phyloP scores from a whole-genome alignment of 306 rosid species.

The Quercus aquifolioides region DNA sequence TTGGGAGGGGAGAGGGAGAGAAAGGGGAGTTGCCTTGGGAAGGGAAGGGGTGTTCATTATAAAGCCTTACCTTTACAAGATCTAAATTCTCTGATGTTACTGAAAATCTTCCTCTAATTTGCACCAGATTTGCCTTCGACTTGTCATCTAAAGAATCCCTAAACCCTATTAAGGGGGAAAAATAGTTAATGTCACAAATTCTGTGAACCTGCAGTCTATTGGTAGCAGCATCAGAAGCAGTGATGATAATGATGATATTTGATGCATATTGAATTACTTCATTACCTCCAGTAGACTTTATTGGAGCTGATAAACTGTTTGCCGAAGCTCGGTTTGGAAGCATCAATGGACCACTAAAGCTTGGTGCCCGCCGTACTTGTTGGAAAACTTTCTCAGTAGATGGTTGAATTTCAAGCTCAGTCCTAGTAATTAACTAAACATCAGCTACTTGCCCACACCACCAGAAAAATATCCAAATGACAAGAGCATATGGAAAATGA shows the following conservation, averaged over 20 bases:
- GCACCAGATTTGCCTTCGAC: conserved; percentile 90
- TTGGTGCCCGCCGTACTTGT: conserved; percentile 74
- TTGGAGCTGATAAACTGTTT: conserved; percentile 98
- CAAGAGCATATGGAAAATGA: conserved; percentile 3
- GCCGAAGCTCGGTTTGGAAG: conserved; percentile 99
- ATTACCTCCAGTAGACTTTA: conserved; percentile 96
- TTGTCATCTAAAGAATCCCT: conserved; percentile 94
- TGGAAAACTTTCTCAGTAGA: conserved; percentile 47
- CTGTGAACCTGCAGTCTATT: conserved; percentile 2
- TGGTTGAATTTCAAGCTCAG: conserved; percentile 58
- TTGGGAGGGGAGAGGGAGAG: not conserved
- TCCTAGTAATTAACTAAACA: conserved; percentile 46
- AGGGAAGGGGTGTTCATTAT: not conserved
- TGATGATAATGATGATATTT: not conserved
- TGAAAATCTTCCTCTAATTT: conserved; percentile 95
- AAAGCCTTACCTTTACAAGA: conserved; percentile 76
- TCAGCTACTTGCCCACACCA: conserved; percentile 8
- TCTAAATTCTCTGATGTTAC: conserved; percentile 96
- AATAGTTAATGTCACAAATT: conserved; percentile 23
- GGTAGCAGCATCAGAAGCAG: conserved; percentile 9
- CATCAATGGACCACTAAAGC: conserved; percentile 98
- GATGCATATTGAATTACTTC: conserved; percentile 16
- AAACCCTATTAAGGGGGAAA: conserved; percentile 51
- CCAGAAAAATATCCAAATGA: not conserved
- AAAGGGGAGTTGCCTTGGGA: not conserved